A percentile compares a stretch with the other conserved stretches of the same genome.
These are phyloP conservation scores for Periconia digitata DNA, from an alignment of 2,329 filamentous ascomycete species.

Conservation along the genomic window DNA sequence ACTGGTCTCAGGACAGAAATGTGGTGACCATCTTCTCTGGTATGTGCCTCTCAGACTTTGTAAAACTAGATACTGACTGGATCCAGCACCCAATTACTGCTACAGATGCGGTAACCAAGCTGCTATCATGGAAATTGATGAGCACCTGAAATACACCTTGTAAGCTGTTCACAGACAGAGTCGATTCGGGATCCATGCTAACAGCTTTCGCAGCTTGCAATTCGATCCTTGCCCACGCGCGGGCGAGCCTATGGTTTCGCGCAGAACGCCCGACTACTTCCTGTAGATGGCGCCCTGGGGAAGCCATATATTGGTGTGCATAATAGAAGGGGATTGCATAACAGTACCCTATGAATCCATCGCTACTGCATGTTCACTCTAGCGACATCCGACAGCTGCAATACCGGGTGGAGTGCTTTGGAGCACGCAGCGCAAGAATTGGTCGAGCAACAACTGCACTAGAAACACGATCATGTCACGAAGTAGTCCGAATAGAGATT, in stretches of 20 bases:
- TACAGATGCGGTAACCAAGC: slow-evolving; percentile 99
- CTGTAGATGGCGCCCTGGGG: slow-evolving; percentile 59
- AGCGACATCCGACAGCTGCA: neutral
- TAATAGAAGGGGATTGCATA: slow-evolving; percentile 14
- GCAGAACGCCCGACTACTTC: slow-evolving; percentile 97
- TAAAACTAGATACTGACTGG: slow-evolving; percentile 27
- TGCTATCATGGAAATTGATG: slow-evolving; percentile 99
- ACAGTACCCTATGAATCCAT: neutral
- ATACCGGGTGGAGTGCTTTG: neutral
- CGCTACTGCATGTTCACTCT: neutral
- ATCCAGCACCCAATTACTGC: slow-evolving; percentile 71
- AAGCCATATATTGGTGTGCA: slow-evolving; percentile 9
- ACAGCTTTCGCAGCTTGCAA: slow-evolving; percentile 73
- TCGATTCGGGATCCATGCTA: slow-evolving; percentile 13
- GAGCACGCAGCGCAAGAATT: neutral
- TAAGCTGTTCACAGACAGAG: slow-evolving; percentile 56
- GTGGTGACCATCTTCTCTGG: slow-evolving; percentile 98
- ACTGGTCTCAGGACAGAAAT: slow-evolving; percentile 98
- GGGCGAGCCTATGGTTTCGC: slow-evolving; percentile 96
- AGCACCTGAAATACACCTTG: slow-evolving; percentile 99
- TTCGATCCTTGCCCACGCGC: slow-evolving; percentile 98
- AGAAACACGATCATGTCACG: neutral
- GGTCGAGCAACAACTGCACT: neutral
- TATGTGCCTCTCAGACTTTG: slow-evolving; percentile 6
- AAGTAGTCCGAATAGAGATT: slow-evolving; percentile 1